Percentiles rank a stretch among this genome's conserved stretches.
Conservation (phyloP, 2,329 filamentous ascomycete genomes). For the Akanthomyces muscarius region DNA sequence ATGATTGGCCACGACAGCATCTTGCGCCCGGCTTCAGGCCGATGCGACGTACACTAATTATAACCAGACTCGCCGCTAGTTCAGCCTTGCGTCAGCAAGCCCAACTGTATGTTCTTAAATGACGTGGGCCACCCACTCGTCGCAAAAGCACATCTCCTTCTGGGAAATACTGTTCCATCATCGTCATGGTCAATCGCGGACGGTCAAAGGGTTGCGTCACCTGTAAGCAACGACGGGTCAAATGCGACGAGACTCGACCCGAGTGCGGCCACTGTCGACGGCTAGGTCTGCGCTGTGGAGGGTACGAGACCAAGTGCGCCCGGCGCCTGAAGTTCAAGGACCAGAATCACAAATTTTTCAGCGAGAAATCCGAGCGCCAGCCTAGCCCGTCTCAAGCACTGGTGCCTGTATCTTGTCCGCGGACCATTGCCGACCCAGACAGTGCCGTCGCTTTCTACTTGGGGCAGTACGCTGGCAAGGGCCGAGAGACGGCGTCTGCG, state of each 20-base stretch:
- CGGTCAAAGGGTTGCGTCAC: constrained; percentile 20
- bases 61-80: background rate
- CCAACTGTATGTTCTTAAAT: background rate
- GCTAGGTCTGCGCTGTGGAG: constrained; percentile 6
- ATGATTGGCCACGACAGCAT: background rate
- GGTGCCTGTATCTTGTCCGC: background rate
- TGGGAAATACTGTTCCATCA: background rate
- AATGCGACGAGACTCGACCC: constrained; percentile 30
- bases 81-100: background rate
- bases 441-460: constrained; percentile 17
- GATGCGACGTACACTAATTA: background rate
- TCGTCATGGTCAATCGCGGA: constrained; percentile 5
- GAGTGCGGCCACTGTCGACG: constrained; percentile 21
- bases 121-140: background rate
- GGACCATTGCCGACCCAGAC: background rate
- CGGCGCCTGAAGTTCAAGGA: background rate
- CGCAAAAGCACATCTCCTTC: background rate
- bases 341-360: background rate
- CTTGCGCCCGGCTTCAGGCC: background rate
- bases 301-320: background rate
- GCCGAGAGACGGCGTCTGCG: constrained; percentile 19
- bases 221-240: constrained; percentile 28
- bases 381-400: too few species aligned
- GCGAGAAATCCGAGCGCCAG: background rate
- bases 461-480: constrained; percentile 7